Percentiles rank a stretch among this genome's conserved stretches.
Evolutionary conservation across 148 eudicot genomes (phyloP).

Genomic region (Euryodendron excelsum): DNA sequence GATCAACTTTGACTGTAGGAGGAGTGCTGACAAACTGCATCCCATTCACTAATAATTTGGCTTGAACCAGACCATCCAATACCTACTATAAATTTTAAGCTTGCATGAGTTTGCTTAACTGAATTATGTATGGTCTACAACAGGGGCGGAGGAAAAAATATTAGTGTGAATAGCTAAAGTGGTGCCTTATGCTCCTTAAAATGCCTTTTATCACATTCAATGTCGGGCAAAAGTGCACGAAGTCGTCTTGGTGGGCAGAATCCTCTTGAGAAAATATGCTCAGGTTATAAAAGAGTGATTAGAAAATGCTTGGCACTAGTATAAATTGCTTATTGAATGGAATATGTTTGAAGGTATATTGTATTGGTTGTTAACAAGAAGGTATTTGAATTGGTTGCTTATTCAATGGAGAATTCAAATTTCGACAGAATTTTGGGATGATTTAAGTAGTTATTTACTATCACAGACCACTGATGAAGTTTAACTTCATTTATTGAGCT

Average conservation of each 20-base stretch:
- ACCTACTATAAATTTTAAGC: background rate
- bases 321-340: background rate
- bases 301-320: background rate
- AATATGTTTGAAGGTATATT: background rate
- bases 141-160: background rate
- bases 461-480: background rate
- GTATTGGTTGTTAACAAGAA: background rate
- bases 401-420: background rate
- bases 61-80: background rate
- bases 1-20: background rate
- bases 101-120: background rate
- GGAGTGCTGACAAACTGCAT: background rate
- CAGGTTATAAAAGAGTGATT: background rate
- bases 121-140: background rate
- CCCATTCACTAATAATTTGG: background rate
- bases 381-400: background rate
- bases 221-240: background rate
- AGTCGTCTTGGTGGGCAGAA: background rate
- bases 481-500: background rate
- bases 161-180: background rate
- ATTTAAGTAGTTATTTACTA: background rate
- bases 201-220: background rate
- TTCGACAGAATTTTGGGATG: background rate
- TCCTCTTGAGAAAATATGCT: constrained; percentile 1
- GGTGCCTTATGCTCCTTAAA: background rate